These are phyloP conservation scores for Pseudogymnoascus sp. DNA, from an alignment of 2,329 filamentous ascomycete genomes.

Conservation along the genomic window DNA sequence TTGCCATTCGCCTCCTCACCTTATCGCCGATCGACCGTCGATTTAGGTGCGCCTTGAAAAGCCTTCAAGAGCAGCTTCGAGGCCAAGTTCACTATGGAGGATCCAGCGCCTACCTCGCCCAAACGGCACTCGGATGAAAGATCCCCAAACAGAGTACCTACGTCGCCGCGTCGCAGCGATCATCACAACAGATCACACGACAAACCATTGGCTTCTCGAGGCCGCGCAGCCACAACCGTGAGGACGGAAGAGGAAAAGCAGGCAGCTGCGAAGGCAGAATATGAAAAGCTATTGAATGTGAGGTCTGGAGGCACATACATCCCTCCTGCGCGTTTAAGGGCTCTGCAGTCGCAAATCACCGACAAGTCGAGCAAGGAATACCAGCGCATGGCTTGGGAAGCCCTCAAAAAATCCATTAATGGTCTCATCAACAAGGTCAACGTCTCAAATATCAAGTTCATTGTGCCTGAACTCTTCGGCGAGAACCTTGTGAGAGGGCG, in stretches of 20 bases:
- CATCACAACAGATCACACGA: conserved; percentile 18
- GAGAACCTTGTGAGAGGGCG: conserved; percentile 91
- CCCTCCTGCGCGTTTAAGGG: conserved; percentile 81
- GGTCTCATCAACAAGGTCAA: conserved; percentile 99
- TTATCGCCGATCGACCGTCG: conserved; percentile 1
- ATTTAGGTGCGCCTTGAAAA: conserved; percentile 1
- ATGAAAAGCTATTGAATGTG: conserved; percentile 85
- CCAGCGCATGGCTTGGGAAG: conserved; percentile 98
- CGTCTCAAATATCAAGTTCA: conserved; percentile 94
- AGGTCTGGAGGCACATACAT: conserved; percentile 96
- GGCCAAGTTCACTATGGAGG: conserved; percentile 19
- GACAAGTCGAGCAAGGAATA: conserved; percentile 96
- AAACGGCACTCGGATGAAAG: conserved; percentile 16
- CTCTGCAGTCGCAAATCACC: conserved; percentile 92
- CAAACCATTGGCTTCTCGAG: conserved; percentile 17
- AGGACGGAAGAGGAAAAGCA: conserved; percentile 77
- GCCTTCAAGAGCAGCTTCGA: not conserved
- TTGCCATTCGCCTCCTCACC: not conserved
- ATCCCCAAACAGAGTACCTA: conserved; percentile 15
- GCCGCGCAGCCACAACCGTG: conserved; percentile 19
- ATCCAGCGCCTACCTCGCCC: conserved; percentile 16
- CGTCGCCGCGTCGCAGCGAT: conserved; percentile 25
- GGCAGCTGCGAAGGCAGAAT: conserved; percentile 82
- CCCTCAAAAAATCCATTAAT: conserved; percentile 97
- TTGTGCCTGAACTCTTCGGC: conserved; percentile 89